Percentiles rank a stretch among this genome's conserved stretches.
phyloP scores from a whole-genome alignment of 2,329 filamentous ascomycete genomes.

The Pyricularia pennisetigena region DNA sequence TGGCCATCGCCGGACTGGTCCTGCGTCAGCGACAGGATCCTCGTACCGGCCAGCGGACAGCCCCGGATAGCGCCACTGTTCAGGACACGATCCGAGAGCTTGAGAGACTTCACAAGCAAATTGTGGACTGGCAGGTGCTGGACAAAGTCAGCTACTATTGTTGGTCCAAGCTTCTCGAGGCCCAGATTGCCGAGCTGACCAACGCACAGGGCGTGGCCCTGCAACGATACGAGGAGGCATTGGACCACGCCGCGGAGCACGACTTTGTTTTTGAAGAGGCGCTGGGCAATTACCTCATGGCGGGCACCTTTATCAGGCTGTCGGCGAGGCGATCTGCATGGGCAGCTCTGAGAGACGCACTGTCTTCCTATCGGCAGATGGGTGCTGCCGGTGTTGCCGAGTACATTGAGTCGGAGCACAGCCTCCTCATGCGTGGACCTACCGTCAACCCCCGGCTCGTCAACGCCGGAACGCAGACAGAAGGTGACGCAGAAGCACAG shows the following conservation, averaged over 20 bases:
- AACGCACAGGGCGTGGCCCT: conserved; percentile 48
- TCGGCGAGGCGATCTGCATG: conserved; percentile 58
- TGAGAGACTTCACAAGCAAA: conserved; percentile 43
- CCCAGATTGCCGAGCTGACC: conserved; percentile 56
- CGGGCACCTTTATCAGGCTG: conserved; percentile 57
- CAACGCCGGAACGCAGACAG: conserved; percentile 52
- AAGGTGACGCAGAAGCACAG: conserved; percentile 37
- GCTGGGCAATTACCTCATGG: conserved; percentile 63
- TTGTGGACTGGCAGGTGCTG: conserved; percentile 53
- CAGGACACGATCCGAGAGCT: conserved; percentile 42
- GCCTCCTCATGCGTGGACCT: conserved; percentile 54
- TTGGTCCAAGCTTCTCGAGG: conserved; percentile 60
- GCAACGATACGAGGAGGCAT: conserved; percentile 55
- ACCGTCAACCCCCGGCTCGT: conserved; percentile 45
- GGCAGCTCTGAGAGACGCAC: conserved; percentile 56
- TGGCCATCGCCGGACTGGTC: conserved; percentile 43
- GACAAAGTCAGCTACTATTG: conserved; percentile 62
- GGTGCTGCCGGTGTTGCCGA: conserved; percentile 61
- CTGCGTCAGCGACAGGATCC: conserved; percentile 40
- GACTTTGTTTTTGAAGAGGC: conserved; percentile 63
- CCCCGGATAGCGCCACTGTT: conserved; percentile 19
- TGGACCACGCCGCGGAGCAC: conserved; percentile 63
- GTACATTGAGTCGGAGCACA: conserved; percentile 58
- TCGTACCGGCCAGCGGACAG: conserved; percentile 22
- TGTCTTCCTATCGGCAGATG: conserved; percentile 58